Evolutionary conservation across 768 basidiomycete genomes (phyloP).

Genomic region (Boletus rufocinnamomeus): DNA sequence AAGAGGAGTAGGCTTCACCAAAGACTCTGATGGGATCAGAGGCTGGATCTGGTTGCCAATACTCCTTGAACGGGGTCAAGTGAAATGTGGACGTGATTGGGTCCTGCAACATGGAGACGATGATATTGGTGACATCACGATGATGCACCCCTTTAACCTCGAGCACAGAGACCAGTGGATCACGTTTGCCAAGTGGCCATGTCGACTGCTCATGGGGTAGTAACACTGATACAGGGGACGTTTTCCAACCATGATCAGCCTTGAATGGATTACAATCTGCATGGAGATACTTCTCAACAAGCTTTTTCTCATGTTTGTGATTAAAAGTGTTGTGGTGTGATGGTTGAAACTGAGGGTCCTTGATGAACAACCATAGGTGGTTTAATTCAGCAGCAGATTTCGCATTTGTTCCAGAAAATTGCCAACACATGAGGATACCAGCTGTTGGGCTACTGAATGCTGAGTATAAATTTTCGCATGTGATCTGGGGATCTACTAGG

Average conservation of each 20-base stretch:
- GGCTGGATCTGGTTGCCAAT: neutral
- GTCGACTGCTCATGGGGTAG: constrained; percentile 1
- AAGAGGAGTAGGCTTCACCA: too few relatives aligned
- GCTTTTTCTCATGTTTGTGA: neutral
- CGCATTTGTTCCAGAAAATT: constrained; percentile 25
- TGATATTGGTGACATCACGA: constrained; percentile 2
- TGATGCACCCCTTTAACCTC: neutral
- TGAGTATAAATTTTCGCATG: too few relatives aligned
- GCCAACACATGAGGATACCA: constrained; percentile 35
- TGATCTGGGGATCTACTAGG: too few relatives aligned
- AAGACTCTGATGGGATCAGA: neutral
- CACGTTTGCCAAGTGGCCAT: neutral
- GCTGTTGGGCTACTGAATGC: constrained; percentile 25
- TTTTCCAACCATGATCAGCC: neutral
- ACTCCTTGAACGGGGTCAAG: constrained; percentile 4
- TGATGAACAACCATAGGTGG: constrained; percentile 30
- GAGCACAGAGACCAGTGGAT: neutral
- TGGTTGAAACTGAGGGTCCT: constrained; percentile 21
- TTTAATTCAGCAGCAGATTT: constrained; percentile 34
- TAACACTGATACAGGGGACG: constrained; percentile 1
- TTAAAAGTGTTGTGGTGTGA: constrained; percentile 15
- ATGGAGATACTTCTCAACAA: constrained; percentile 10
- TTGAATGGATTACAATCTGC: neutral
- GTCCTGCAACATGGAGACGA: constrained; percentile 1
- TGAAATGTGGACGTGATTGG: neutral